Evolutionary conservation across 192 early-diverging fungal genomes (phyloP).

Genomic region (Backusella westeae): DNA sequence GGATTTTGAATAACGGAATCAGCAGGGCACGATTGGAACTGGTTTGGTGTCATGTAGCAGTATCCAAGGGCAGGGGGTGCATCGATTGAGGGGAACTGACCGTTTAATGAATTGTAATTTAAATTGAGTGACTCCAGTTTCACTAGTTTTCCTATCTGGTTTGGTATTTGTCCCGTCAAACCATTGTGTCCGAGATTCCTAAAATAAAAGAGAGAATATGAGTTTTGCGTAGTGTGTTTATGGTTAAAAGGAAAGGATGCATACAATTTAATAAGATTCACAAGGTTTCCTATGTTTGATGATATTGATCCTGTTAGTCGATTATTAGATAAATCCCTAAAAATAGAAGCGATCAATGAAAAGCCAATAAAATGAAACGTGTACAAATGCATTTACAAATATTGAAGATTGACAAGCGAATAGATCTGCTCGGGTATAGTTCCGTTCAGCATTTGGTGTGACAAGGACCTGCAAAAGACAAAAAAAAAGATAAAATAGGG

Average conservation of each 20-base stretch:
- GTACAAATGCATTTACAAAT: constrained; percentile 28
- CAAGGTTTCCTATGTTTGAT: constrained; percentile 24
- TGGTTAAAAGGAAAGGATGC: not conserved
- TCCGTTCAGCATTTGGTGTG: constrained; percentile 23
- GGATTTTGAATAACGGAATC: constrained; percentile 13
- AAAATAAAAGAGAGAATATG: not conserved
- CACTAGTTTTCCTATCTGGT: constrained; percentile 11
- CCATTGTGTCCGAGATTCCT: constrained; percentile 28
- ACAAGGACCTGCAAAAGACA: constrained; percentile 10
- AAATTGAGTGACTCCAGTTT: constrained; percentile 23
- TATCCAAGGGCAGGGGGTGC: constrained; percentile 28
- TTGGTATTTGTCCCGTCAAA: constrained; percentile 22
- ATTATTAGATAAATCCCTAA: constrained; percentile 37
- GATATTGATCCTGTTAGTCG: constrained; percentile 31
- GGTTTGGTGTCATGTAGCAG: constrained; percentile 29
- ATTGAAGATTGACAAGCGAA: constrained; percentile 13
- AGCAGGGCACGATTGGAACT: constrained; percentile 33
- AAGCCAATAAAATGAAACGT: not conserved
- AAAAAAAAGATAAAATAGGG: not conserved
- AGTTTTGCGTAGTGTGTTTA: not conserved
- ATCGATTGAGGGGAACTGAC: constrained; percentile 26
- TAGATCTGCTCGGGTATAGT: constrained; percentile 28
- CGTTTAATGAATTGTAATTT: constrained; percentile 31
- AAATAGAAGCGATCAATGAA: constrained; percentile 1
- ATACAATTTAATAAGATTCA: constrained; percentile 33